Base-by-base conservation (phyloP, 2,329 filamentous ascomycete species). In the Talaromyces sp. region DNA sequence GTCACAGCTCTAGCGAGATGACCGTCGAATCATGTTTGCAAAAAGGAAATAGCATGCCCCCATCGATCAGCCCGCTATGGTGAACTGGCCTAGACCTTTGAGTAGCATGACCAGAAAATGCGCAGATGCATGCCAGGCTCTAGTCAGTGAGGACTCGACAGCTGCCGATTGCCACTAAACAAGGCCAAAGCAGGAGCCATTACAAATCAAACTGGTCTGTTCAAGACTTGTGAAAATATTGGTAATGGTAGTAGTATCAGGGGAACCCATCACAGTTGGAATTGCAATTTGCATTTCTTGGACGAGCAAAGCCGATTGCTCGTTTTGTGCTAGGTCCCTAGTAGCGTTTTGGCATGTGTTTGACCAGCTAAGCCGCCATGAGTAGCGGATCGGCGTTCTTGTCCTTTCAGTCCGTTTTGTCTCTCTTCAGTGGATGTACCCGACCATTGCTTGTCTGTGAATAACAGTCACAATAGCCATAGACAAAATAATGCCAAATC, bases 111-210 rank as follows among this genome's bases (percentile, higher is more conserved):
- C 46, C 46, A 55, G 60, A 46, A 58, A 52, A 23, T 28, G 44
- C 56, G 61, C 28, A 52, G 52, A 50, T 44, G 44, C 42, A 52
- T 52, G 44, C 40, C 33, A 50, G 23, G 61, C 56, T 48, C 35
- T 23, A 40, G 35, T 48, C 42, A 33, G 23, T 33, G 40, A 54
- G 48, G 35, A 44, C 37, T 55, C 40, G 39, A 59, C 25, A 52
- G 28, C 9, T 60, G 56, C 61, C 37, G n/a, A 23, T 60, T 63
- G 56, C 61, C 46, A 40, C 56, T 63, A 63, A 23, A 44, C 28
- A 8, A 42, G 44, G 31, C 21, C 33, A 33, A 57, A 59, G 25
- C 50, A 58, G 37, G 48, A 25, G 25, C 18, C 16, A 59, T 60
- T 57, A 59, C 56, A 63, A 60, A 60, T 63, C 16, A 55, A 35